Base-by-base conservation (phyloP, 371 early-diverging fungal genomes). In the Mortierella sp. region DNA sequence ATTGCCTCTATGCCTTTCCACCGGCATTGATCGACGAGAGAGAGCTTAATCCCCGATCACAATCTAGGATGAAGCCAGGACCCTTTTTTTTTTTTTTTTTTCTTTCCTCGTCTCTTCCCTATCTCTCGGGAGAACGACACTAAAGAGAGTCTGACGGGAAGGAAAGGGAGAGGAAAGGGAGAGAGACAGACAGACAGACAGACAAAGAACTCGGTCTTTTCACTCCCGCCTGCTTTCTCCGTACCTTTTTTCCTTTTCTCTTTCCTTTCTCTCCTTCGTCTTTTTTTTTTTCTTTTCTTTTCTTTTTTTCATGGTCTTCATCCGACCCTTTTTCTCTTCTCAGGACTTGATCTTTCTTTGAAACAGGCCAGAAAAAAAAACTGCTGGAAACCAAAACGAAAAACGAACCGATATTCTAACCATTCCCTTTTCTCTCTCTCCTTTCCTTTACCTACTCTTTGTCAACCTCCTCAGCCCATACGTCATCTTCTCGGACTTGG, bases 401-500 rank as follows among this genome's bases (percentile, higher is more conserved):
- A 37, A 37, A 37, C 37, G 9, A 16, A 50, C 50, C 14, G 50
- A 2, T 14, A n/a, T 50, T 7, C 50, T 50, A 14, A 50, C 50
- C 50, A 7, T 6, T 50, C n/a, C 21, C 14, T 50, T 50, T 14
- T 14, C 16, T 7, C 16, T n/a, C 50, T 50, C 5, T 73, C 21
- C 61, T 43, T 58, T 69, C 7, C n/a, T n/a, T n/a, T n/a, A n/a
- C n/a, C n/a, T n/a, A n/a, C n/a, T n/a, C n/a, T n/a, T n/a, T n/a
- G n/a, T n/a, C n/a, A n/a, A n/a, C n/a, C 66, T 28, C 57, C 43
- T 21, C 74, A 92, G 97, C 82, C 99, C 99, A 62, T 98, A 96
- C 93, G 92, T 93, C 57, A 96, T 99, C 80, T 91, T 99, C 61
- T 94, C 96, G 85, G 99, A 99, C 85, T 85, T 94, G 55, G 99